phyloP scores from a whole-genome alignment of 2,329 filamentous ascomycete genomes.

The Phoma sp. region DNA sequence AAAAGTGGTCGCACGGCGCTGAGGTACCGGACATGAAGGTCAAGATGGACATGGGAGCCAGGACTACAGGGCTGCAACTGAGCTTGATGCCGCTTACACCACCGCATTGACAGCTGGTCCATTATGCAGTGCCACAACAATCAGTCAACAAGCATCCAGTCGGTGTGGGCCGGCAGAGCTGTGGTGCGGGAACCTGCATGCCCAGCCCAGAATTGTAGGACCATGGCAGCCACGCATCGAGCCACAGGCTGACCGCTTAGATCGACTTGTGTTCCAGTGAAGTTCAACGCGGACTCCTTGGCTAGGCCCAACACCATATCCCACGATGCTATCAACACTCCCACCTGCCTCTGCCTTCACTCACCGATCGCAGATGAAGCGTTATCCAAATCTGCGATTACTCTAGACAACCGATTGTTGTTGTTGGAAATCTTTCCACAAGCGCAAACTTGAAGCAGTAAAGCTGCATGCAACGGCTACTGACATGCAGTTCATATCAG shows the following conservation, averaged over 20 bases:
- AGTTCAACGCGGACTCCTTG: not conserved
- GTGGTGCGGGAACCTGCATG: conserved; percentile 35
- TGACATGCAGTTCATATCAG: conserved; percentile 8
- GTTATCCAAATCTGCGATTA: not conserved
- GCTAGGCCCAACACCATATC: not conserved
- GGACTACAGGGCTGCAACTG: conserved; percentile 13
- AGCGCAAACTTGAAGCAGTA: conserved; percentile 26
- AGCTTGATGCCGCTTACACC: conserved; percentile 26
- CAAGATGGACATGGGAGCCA: conserved; percentile 18
- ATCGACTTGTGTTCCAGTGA: not conserved
- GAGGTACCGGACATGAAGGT: conserved; percentile 13
- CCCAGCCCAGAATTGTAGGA: conserved; percentile 15
- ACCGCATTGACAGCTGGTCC: conserved; percentile 13
- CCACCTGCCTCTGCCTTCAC: too few species aligned
- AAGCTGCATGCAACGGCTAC: conserved; percentile 2
- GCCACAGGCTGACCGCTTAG: conserved; percentile 8
- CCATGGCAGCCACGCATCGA: conserved; percentile 16
- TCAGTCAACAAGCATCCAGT: conserved; percentile 31
- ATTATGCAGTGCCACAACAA: conserved; percentile 17
- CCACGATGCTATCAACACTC: too few species aligned
- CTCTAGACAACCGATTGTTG: conserved; percentile 14
- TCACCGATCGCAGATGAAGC: not conserved
- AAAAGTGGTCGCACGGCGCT: conserved; percentile 24
- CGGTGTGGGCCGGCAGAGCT: conserved; percentile 19
- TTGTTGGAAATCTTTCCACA: conserved; percentile 2